Evolutionary conservation across 805 yeast species (phyloP).

Genomic region (Candida saitoana): DNA sequence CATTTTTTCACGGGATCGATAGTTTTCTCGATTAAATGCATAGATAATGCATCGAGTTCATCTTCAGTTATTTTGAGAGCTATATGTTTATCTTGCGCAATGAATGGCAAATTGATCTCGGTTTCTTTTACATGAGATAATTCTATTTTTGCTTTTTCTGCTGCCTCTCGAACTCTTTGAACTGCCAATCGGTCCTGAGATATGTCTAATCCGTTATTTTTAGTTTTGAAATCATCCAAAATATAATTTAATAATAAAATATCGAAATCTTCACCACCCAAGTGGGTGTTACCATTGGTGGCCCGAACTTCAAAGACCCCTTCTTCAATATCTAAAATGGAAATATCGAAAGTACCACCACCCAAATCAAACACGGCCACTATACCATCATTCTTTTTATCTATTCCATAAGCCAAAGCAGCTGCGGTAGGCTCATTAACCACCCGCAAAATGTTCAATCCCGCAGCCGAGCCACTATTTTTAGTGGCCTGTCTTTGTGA

Average conservation of each 20-base stretch:
- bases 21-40: constrained; percentile 63
- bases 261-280: constrained; percentile 87
- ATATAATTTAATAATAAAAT: constrained; percentile 57
- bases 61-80: constrained; percentile 57
- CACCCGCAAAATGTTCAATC: constrained; percentile 69
- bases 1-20: constrained; percentile 73
- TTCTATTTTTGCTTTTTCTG: constrained; percentile 74
- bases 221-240: constrained; percentile 51
- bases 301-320: constrained; percentile 81
- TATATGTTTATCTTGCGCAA: constrained; percentile 59
- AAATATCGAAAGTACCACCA: constrained; percentile 83
- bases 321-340: constrained; percentile 71
- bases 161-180: constrained; percentile 75
- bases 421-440: constrained; percentile 86
- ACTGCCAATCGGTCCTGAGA: constrained; percentile 52
- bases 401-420: constrained; percentile 76
- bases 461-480: constrained; percentile 71
- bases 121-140: constrained; percentile 62
- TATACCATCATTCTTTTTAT: constrained; percentile 47
- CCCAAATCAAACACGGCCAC: constrained; percentile 71
- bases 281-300: constrained; percentile 79
- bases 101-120: constrained; percentile 66
- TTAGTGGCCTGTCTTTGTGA: constrained; percentile 80
- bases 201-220: constrained; percentile 45
- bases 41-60: constrained; percentile 63